Base-by-base conservation (phyloP, 805 yeast genomes). In the Alloascoidea africana region DNA sequence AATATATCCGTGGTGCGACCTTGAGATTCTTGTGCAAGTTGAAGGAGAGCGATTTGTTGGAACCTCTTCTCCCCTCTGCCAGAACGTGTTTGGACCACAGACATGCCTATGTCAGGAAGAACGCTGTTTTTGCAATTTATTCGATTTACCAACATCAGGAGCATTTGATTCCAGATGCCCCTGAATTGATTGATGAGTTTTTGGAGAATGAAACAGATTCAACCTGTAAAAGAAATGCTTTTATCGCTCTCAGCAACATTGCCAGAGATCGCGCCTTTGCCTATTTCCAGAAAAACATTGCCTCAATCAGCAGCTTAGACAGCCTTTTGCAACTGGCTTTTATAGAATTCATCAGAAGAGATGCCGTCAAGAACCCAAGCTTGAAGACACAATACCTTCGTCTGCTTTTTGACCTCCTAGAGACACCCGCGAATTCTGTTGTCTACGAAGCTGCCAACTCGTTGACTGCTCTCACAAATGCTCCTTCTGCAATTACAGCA, bases 31-130 rank as follows among this genome's bases (percentile, higher is more conserved):
- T 93, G 52, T 73, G 89, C 42, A 93, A 91, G 55, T 68, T 91
- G 54, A 80, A 76, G 53, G 97, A 91, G 62, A 80, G 93, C 2
- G 98, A 91, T 57, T 70, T 91, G 45, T 69, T 91, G 54, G 98
- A 93, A 60, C 94, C 96, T 38, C 70, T 91, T 59, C 91, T 91
- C 33, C 96, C 97, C 18, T 77, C 91, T 33, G 87, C 86, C 34
- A 74, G 96, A 51, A 74, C 75, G 41, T 86, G 96, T 62, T 66
- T 93, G 49, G 94, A 84, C 47, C 96, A 91, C 60, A 80, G 98
- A 48, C 97, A 91, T 59, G 94, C 97, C 5, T 91, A 93, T 53
- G 98, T 91, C 44, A 78, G 99, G 55, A 91, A 91, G 58, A 89
- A 91, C 55, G 98, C 98, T 4, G 87, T 85, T 16, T 79, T 89